Evolutionary conservation across 2,329 filamentous ascomycete genomes (phyloP), one percentile per base, ranked within the genome.

Genomic region (Huntiella savannae): DNA sequence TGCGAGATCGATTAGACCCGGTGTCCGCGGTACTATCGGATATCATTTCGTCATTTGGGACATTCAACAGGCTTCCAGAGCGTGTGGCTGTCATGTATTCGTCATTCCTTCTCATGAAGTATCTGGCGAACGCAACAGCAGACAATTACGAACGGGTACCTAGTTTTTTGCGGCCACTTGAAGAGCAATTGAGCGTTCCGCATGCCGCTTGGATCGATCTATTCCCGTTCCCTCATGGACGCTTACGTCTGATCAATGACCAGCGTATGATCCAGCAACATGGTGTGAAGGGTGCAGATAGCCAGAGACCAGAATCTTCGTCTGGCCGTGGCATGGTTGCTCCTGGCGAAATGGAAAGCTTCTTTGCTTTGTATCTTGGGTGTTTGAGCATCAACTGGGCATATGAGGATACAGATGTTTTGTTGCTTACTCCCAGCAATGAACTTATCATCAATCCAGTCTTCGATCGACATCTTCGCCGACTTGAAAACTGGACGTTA

Each of bases 81-180:
- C 79, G 82, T 55, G 75, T 92, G 0, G 85, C 81, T 6, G 75
- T 84, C 5, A 68, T 93, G 5, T 92, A 87, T 58, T 66, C 80
- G 56, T 92, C 93, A 82, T 93, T 92, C 60, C 69, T 87, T 32
- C 58, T 86, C 52, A 84, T 91, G 78, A 73, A 79, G 37, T 94
- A 86, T 83, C 77, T 84, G 58, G 80, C 93, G 48, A 74, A 74
- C 22, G 84, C 85, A 0, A 83, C 82, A 0, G 69, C 71, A 50
- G 79, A 86, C 53, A 92, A 86, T 62, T 87, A 82, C 59, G 74
- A 84, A 17, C 71, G 80, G 3, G 63, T 94, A 8, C 85, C 86
- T 0, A 67, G 75, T 4, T 93, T 81, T 75, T 63, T 78, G 35
- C 70, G 70, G 0, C 85, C 86, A 1, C 65, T 71, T 1, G 67